Base-by-base conservation (phyloP, 2,329 filamentous ascomycete genomes). In the Parastagonospora nodorum region DNA sequence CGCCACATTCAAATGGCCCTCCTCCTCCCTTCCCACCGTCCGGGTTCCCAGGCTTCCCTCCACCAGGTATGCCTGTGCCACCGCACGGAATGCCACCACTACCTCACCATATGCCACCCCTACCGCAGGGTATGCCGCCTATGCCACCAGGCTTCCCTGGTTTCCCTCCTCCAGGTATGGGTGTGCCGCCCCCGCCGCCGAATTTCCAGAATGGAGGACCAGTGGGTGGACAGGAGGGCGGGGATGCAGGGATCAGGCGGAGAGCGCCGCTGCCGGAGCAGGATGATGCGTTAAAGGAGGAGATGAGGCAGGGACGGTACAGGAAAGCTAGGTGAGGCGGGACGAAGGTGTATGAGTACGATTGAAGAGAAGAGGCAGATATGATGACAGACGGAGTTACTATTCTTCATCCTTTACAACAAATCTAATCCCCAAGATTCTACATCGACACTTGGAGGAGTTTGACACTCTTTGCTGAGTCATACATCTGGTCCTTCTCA, bases 241-340 rank as follows among this genome's bases (percentile, higher is more conserved):
- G 30, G 12, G 48, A 44, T 37, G 50, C 49, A 4, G 70, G 70
- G 39, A 24, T 24, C 19, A 71, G 64, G 19, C 70, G 50, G 60
- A 77, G 87, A 53, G 89, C 83, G 5, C 90, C 89, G 8, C 75
- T 96, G 37, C 91, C 91, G 0, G 92, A 89, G 68, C 91, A 95
- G 74, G 85, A 89, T 67, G 91, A 94, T 69, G 92, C 89, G 61
- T 75, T 95, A 61, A 84, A 87, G 61, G 84, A 88, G 72, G 89
- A 93, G 73, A 90, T 93, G 78, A 82, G 82, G 55, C 77, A 77
- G 56, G 80, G 80, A 9, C 74, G 79, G 58, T 84, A 78, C 63
- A 70, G 77, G 45, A 67, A 66, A 50, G 52, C 61, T 9, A 55
- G 63, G 46, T 66, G 37, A 40, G 8, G 14, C 0, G 14, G 19